Conservation (phyloP, 305 asterid species). For the Fraxinus dipetala region DNA sequence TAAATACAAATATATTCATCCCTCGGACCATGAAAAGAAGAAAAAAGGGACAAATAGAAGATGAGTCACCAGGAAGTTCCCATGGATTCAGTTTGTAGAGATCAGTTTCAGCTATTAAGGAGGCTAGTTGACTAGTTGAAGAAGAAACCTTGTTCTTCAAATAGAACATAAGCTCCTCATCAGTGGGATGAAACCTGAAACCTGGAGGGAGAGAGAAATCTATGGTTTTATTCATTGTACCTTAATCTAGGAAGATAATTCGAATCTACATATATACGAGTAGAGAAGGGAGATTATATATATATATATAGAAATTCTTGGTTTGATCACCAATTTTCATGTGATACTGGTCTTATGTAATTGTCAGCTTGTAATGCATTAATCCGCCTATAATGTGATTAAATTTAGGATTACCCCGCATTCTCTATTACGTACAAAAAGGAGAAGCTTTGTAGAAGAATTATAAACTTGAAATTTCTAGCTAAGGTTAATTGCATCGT, state of each 20-base stretch:
- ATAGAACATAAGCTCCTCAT: conserved; percentile 13
- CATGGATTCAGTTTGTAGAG: conserved; percentile 18
- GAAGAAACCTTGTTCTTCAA: conserved; percentile 7
- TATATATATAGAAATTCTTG: not conserved
- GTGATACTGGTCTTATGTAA: not conserved
- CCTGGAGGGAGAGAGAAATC: conserved; percentile 15
- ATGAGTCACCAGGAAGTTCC: conserved; percentile 8
- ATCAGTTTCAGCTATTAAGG: conserved; percentile 15
- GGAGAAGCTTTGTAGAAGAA: not conserved
- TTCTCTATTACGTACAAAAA: conserved; percentile 3
- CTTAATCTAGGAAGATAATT: conserved; percentile 1
- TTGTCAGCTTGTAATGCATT: not conserved
- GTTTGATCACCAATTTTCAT: not conserved
- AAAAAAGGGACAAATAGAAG: not conserved
- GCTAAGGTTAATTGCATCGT: not conserved
- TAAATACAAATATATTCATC: not conserved
- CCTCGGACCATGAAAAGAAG: not conserved
- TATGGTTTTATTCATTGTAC: not conserved
- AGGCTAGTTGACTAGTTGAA: not conserved
- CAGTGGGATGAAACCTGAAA: conserved; percentile 20
- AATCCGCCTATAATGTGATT: not conserved
- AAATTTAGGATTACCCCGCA: not conserved
- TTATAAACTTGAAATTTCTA: not conserved
- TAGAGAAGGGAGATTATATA: not conserved
- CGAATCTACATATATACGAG: not conserved